Evolutionary conservation across 768 basidiomycete species (phyloP), one percentile per base, ranked within the genome.

Genomic region (Pleurotus giganteus): DNA sequence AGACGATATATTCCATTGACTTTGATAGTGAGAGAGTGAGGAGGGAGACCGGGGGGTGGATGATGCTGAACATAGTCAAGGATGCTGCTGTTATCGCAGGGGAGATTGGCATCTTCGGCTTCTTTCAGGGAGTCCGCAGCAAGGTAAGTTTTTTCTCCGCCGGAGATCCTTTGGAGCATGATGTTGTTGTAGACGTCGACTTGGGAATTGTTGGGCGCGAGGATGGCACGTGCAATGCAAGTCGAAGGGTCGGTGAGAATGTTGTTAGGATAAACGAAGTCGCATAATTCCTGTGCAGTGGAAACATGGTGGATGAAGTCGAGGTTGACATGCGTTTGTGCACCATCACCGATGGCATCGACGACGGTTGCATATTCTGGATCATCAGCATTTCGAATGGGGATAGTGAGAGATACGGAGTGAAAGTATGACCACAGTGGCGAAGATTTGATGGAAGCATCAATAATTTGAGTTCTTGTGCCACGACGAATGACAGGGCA

Each of bases 31-130:
- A 76, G 59, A n/a, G 72, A 56, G 0, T 67, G 63, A 9, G 71
- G 65, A 1, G 80, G 80, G 37, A 81, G 63, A 6, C 73, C 70
- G 39, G 71, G 63, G 3, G 66, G 57, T 27, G 68, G 66, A n/a
- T 82, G 49, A 0, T 68, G 61, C 17, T 70, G 66, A 0, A 83
- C 63, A 55, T 70, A 71, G 54, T 81, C 79, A 4, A 66, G 68
- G 31, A 43, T 36, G 9, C 26, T 26, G 23, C 34, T 31, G 11
- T 34, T 23, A 19, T 31, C 17, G 8, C 23, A 28, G 3, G 46
- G 24, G 13, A 27, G 46, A 19, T 15, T 15, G 3, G n/a, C 47
- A 34, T 49, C 46, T 2, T 45, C 28, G 15, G n/a, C n/a, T n/a
- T 47, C 24, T 8, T 36, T 31, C 1, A 53, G 41, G 3, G 37